Conservation (phyloP, 257 asterid species). For the Nicotiana paniculata region DNA sequence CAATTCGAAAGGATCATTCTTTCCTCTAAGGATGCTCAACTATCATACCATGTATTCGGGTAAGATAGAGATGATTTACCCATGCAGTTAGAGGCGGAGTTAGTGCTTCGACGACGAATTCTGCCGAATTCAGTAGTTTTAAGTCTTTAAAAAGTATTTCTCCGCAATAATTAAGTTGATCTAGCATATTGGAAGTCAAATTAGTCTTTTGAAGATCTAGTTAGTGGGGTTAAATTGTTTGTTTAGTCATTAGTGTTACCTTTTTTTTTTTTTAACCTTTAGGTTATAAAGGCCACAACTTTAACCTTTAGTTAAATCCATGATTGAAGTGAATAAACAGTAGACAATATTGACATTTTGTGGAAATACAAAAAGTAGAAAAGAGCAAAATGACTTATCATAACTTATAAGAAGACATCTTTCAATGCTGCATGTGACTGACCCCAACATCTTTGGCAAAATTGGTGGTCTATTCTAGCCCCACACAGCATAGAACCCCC, state of each 20-base stretch:
- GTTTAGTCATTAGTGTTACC: not conserved
- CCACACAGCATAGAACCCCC: not conserved
- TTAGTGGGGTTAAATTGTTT: not conserved
- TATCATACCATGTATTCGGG: no score
- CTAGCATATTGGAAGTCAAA: not conserved
- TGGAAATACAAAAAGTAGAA: not conserved
- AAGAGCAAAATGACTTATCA: not conserved
- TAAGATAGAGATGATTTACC: not conserved
- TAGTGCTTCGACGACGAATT: no score
- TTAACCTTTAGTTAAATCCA: not conserved
- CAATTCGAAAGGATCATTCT: not conserved
- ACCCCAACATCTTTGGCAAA: not conserved
- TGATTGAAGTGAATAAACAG: not conserved
- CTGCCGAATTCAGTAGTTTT: no score
- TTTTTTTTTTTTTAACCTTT: not conserved
- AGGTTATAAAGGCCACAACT: not conserved
- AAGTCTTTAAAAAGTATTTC: no score
- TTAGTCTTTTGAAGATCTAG: not conserved
- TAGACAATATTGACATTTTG: not conserved
- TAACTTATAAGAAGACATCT: not conserved
- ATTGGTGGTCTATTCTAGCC: not conserved
- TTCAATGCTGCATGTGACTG: conserved; percentile 9
- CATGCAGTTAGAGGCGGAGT: no score
- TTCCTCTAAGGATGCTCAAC: not conserved
- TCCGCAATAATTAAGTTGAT: not conserved